Evolutionary conservation across 805 yeast species (phyloP).

Genomic region (Priceomyces haplophilus): DNA sequence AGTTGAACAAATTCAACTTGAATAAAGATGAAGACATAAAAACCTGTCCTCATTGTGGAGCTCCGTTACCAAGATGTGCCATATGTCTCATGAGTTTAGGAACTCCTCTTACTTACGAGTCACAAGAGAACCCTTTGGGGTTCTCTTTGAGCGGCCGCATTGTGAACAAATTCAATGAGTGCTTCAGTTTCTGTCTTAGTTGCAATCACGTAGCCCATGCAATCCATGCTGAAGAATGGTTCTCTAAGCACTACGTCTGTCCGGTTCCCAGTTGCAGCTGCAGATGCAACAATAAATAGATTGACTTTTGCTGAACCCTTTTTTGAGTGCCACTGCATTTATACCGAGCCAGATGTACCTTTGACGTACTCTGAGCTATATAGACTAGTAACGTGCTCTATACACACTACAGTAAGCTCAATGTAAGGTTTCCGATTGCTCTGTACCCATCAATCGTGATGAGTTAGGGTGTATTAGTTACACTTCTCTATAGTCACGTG

Average conservation of each 20-base stretch:
- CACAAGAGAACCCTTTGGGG: constrained; percentile 23
- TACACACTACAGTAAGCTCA: too few species aligned
- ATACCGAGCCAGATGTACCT: too few species aligned
- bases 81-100: constrained; percentile 83
- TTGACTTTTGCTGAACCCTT: neutral
- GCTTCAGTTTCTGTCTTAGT: constrained; percentile 88
- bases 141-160: constrained; percentile 18
- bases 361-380: too few species aligned
- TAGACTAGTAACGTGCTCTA: too few species aligned
- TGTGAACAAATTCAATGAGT: constrained; percentile 56
- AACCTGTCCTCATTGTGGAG: constrained; percentile 81
- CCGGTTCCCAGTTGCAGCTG: constrained; percentile 95
- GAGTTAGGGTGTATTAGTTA: too few species aligned
- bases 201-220: constrained; percentile 96
- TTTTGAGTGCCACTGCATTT: too few species aligned
- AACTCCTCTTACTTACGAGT: constrained; percentile 49
- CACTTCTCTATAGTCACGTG: constrained; percentile 2
- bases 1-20: constrained; percentile 29
- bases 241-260: constrained; percentile 77
- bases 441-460: too few species aligned
- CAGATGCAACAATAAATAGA: constrained; percentile 60
- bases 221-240: constrained; percentile 96
- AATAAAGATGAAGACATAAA: constrained; percentile 21
- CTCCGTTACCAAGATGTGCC: constrained; percentile 86
- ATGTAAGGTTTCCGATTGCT: too few species aligned